Percentiles rank a stretch among this genome's conserved stretches.
These are phyloP conservation scores for Planoprotostelium fungivorum DNA, from an alignment of 78 protist genomes.

Conservation along the genomic window DNA sequence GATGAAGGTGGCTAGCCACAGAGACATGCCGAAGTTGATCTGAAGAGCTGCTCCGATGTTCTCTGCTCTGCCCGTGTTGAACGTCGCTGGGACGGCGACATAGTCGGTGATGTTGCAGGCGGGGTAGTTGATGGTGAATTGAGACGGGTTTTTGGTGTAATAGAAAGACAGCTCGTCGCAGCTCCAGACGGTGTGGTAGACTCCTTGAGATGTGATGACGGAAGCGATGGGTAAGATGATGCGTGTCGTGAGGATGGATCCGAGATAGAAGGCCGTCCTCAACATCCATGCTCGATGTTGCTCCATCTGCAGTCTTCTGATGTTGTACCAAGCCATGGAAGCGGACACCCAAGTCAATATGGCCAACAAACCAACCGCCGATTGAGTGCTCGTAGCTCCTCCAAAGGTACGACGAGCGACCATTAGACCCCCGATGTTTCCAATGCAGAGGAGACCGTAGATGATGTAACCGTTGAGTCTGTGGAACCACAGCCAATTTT, in stretches of 20 bases:
- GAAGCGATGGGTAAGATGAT: not conserved
- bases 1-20: not conserved
- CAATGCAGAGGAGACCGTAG: not conserved
- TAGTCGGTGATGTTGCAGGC: not conserved
- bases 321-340: not conserved
- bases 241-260: not conserved
- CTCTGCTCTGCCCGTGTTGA: not conserved
- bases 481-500: not conserved
- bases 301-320: not conserved
- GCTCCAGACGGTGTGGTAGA: not conserved
- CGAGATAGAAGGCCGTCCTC: not conserved
- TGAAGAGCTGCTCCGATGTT: not conserved
- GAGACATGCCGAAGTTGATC: not conserved
- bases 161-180: not conserved
- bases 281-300: not conserved
- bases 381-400: not conserved
- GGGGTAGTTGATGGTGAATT: not conserved
- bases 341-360: not conserved
- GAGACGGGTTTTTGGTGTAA: not conserved
- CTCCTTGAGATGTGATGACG: not conserved
- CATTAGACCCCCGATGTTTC: not conserved
- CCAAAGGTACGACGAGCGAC: not conserved
- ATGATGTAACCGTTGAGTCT: not conserved
- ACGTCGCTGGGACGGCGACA: not conserved
- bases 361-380: not conserved